Conservation (phyloP, 2,329 filamentous ascomycete genomes). For the Stagonosporopsis rhizophila region DNA sequence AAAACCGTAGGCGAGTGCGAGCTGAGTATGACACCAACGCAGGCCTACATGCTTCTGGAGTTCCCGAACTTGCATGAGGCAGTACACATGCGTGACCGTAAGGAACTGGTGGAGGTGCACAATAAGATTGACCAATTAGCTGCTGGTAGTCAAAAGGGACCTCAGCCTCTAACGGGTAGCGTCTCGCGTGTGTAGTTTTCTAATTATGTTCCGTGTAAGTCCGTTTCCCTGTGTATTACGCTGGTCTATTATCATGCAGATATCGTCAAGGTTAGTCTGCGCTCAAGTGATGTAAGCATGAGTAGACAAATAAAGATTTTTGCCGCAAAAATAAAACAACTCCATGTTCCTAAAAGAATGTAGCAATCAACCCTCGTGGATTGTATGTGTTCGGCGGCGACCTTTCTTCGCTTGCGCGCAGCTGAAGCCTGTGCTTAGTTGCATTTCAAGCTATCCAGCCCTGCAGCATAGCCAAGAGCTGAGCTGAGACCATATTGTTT, state of each 20-base stretch:
- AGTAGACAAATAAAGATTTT: not conserved
- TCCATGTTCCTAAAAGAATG: not conserved
- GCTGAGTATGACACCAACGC: conserved; percentile 19
- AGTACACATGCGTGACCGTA: conserved; percentile 23
- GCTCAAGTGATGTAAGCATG: conserved; percentile 4
- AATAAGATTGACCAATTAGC: conserved; percentile 19
- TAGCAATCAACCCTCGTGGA: not conserved
- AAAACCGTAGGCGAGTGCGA: conserved; percentile 12
- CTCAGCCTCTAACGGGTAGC: not conserved
- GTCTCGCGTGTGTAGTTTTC: not conserved
- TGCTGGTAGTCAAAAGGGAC: not conserved
- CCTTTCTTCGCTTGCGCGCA: not conserved
- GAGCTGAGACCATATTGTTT: conserved; percentile 19
- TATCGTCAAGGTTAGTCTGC: not conserved
- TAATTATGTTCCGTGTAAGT: not conserved
- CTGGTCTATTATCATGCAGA: not conserved
- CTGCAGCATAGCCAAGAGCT: conserved; percentile 24
- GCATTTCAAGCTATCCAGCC: conserved; percentile 17
- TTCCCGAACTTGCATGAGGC: conserved; percentile 15
- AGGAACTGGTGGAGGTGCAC: conserved; percentile 23
- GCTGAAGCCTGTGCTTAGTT: conserved; percentile 6
- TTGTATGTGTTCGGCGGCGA: too few species aligned
- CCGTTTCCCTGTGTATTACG: conserved; percentile 3
- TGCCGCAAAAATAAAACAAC: not conserved
- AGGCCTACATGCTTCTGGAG: conserved; percentile 19